Percentiles rank a stretch among this genome's conserved stretches.
These are phyloP conservation scores for Scutellaria minor DNA, from an alignment of 257 asterid genomes.

Conservation along the genomic window DNA sequence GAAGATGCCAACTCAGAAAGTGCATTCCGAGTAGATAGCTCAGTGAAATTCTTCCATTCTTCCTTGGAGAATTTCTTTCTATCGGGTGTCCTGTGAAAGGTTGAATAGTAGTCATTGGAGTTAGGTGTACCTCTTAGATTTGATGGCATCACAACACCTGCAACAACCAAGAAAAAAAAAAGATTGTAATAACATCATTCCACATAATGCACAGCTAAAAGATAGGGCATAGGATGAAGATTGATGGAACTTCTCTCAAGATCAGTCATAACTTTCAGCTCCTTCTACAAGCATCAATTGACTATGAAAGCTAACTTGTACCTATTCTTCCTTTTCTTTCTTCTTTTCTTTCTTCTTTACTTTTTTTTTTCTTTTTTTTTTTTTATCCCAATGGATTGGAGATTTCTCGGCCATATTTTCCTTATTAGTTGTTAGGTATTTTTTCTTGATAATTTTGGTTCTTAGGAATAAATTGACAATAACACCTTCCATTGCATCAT, in stretches of 20 bases:
- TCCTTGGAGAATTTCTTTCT: slow-evolving; percentile 62
- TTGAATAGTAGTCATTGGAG: slow-evolving; percentile 51
- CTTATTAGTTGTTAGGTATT: neutral
- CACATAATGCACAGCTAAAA: too few relatives aligned
- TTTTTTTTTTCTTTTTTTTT: too few relatives aligned
- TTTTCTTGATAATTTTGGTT: neutral
- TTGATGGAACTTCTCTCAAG: neutral
- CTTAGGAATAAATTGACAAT: neutral
- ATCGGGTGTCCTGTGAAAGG: slow-evolving; percentile 68
- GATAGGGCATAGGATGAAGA: neutral
- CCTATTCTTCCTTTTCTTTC: too few relatives aligned
- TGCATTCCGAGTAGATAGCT: slow-evolving; percentile 70
- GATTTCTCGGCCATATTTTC: neutral
- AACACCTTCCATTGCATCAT: neutral
- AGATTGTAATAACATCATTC: too few relatives aligned
- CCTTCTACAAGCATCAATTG: neutral
- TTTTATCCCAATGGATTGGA: neutral
- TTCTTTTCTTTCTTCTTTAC: too few relatives aligned
- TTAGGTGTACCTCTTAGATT: slow-evolving; percentile 31
- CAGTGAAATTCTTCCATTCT: slow-evolving; percentile 83
- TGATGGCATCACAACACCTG: slow-evolving; percentile 53
- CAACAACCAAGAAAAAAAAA: neutral
- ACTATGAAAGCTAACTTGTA: neutral
- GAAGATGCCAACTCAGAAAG: slow-evolving; percentile 69
- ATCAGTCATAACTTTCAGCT: neutral